Percentiles rank a stretch among this genome's conserved stretches.
Evolutionary conservation across 805 yeast species (phyloP).

Genomic region (Nakazawaea populi): DNA sequence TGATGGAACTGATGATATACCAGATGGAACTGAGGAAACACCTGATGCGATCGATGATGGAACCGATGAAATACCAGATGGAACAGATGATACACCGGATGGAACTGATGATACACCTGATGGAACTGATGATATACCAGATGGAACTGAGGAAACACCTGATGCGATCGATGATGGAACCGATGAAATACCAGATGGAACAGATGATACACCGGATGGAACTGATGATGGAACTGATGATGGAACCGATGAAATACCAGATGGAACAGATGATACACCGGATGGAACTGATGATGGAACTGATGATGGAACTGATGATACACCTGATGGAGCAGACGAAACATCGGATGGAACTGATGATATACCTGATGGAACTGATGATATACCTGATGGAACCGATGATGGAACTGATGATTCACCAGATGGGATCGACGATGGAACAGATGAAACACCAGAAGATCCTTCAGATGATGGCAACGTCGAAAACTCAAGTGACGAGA

Average conservation of each 20-base stretch:
- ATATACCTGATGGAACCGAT: too few species aligned
- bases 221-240: not conserved
- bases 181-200: not conserved
- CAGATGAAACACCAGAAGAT: too few species aligned
- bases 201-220: not conserved
- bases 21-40: not conserved
- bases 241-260: not conserved
- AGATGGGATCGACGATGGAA: too few species aligned
- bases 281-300: not conserved
- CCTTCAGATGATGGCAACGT: too few species aligned
- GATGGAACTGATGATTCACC: too few species aligned
- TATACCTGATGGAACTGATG: not conserved
- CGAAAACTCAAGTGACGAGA: too few species aligned
- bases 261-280: not conserved
- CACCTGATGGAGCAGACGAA: not conserved
- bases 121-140: not conserved
- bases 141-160: not conserved
- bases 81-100: too few species aligned
- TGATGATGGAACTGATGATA: not conserved
- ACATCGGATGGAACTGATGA: not conserved
- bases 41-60: not conserved
- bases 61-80: not conserved
- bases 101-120: not conserved
- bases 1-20: not conserved
- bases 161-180: not conserved